A percentile compares a stretch with the other conserved stretches of the same genome.
phyloP scores from a whole-genome alignment of 768 basidiomycete genomes.

The Pleurotus pulmonarius region DNA sequence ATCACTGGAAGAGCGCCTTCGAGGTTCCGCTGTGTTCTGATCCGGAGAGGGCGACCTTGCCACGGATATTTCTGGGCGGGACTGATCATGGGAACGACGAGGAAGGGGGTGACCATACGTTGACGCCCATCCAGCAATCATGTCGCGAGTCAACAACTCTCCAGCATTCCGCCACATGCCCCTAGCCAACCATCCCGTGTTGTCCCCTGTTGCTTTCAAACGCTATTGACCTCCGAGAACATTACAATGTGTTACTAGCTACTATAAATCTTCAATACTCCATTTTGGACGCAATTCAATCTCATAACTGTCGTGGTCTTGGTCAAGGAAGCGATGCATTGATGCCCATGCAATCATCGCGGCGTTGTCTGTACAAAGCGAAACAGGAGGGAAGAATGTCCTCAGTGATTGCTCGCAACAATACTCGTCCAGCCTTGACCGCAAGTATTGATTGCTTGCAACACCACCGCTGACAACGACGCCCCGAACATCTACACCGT shows the following conservation, averaged over 20 bases:
- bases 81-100: slow-evolving; percentile 10
- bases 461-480: slow-evolving; percentile 92
- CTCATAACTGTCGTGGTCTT: slow-evolving; percentile 58
- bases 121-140: slow-evolving; percentile 10
- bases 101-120: slow-evolving; percentile 6
- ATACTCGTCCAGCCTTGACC: slow-evolving; percentile 38
- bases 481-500: slow-evolving; percentile 44
- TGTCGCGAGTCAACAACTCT: not conserved
- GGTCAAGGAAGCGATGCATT: slow-evolving; percentile 69
- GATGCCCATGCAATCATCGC: slow-evolving; percentile 96
- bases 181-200: not conserved
- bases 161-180: not conserved
- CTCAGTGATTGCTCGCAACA: slow-evolving; percentile 25
- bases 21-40: slow-evolving; percentile 11
- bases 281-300: slow-evolving; percentile 68
- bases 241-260: too few species aligned
- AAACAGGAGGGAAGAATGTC: slow-evolving; percentile 70
- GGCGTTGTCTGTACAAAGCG: slow-evolving; percentile 92
- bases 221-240: not conserved
- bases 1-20: slow-evolving; percentile 43
- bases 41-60: not conserved
- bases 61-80: not conserved
- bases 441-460: slow-evolving; percentile 61
- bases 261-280: slow-evolving; percentile 59
- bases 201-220: not conserved